Base-by-base conservation (phyloP, 2,329 filamentous ascomycete genomes). In the Elsinoe necatrix region DNA sequence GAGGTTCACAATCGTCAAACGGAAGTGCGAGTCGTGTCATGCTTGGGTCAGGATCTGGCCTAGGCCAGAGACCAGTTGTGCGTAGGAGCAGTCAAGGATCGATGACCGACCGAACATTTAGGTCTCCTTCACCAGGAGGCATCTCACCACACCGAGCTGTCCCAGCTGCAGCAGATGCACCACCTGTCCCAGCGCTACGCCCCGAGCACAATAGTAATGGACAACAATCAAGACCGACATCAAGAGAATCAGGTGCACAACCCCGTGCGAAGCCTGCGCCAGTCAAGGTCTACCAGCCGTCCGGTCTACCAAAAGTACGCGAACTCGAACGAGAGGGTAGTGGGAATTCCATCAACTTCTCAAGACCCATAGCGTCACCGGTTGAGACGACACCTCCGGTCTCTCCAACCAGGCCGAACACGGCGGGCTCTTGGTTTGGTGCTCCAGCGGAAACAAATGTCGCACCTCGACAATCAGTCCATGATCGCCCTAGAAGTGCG, bases 61-160 rank as follows among this genome's bases (percentile, higher is more conserved):
- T n/a, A 55, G 61, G 61, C 62, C 70, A 65, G 55, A 70, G 68
- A 57, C 71, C 61, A 57, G 73, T 91, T 59, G 78, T 84, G 60
- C 78, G 88, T 65, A 77, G 80, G 35, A 80, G 77, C 56, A 95
- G 91, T 71, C 80, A 80, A 25, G 80, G 83, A 20, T 95, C 90
- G 51, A 95, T 97, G 91, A 85, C 82, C 27, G 87, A 92, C 68
- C 82, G 92, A 58, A 91, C 89, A 0, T 95, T 96, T 70, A 83
- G 91, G 63, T 86, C 86, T 11, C 83, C 84, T 2, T 95, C 88
- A 79, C 59, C 76, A 69, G 71, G 71, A 67, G 76, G 77, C 65
- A 70, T 37, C 64, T 63, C 59, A 58, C 65, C 61, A 60, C 64
- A 63, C 52, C 61, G 63, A 51, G 60, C 63, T 6, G 45, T 60